These are phyloP conservation scores for Populus simonii DNA, from an alignment of 345 rosid species.

Conservation along the genomic window DNA sequence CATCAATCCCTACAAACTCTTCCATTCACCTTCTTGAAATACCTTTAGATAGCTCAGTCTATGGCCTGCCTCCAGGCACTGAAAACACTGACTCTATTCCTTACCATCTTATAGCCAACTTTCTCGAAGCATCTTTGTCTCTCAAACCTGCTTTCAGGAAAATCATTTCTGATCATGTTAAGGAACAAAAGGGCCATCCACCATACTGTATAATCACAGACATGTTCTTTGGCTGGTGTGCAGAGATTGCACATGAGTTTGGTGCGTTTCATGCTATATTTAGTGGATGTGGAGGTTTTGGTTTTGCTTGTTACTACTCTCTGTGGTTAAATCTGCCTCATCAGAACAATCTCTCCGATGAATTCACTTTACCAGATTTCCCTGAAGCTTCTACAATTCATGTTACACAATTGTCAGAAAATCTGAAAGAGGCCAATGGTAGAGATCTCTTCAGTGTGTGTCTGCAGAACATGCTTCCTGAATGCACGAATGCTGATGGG, in stretches of 20 bases:
- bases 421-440: conserved; percentile 45
- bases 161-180: conserved; percentile 27
- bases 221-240: conserved; percentile 69
- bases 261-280: conserved; percentile 53
- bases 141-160: conserved; percentile 43
- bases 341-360: conserved; percentile 21
- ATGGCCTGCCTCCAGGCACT: conserved; percentile 62
- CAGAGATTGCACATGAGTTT: conserved; percentile 43
- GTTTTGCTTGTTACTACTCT: conserved; percentile 60
- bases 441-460: conserved; percentile 47
- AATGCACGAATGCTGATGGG: conserved; percentile 50
- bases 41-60: conserved; percentile 56
- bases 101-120: conserved; percentile 47
- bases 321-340: conserved; percentile 51
- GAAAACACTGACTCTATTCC: conserved; percentile 73
- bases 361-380: conserved; percentile 51
- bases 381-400: conserved; percentile 49
- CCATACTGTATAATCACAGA: conserved; percentile 48
- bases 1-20: conserved; percentile 46
- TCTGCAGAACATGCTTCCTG: conserved; percentile 34
- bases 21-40: conserved; percentile 54
- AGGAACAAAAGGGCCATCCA: conserved; percentile 6
- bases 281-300: conserved; percentile 45
- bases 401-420: conserved; percentile 41
- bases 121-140: conserved; percentile 54